These are phyloP conservation scores for Aspergillus nanangensis DNA, from an alignment of 495 filamentous ascomycete species.

Conservation along the genomic window DNA sequence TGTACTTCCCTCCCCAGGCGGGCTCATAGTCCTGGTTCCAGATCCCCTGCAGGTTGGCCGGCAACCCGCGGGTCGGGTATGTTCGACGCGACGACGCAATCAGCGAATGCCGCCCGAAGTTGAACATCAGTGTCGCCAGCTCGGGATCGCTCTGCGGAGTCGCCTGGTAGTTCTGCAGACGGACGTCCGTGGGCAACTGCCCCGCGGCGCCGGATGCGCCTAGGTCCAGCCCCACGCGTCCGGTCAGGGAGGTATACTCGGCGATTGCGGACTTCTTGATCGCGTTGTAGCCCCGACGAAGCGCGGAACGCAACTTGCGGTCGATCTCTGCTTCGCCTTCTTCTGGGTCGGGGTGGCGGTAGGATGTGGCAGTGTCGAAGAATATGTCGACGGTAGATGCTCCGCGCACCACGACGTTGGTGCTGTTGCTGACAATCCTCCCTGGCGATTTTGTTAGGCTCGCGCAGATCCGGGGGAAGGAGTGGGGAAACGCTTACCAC, in stretches of 20 bases:
- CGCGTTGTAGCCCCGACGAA: conserved; percentile 7
- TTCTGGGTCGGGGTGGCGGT: conserved; percentile 1
- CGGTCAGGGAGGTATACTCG: conserved; percentile 13
- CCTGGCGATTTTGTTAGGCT: background rate
- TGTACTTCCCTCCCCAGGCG: conserved; percentile 46
- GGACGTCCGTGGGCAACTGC: conserved; percentile 13
- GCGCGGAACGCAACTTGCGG: conserved; percentile 5
- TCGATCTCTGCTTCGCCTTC: background rate
- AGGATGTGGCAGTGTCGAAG: conserved; percentile 12
- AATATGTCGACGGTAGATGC: conserved; percentile 12
- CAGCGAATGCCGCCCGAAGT: conserved; percentile 35
- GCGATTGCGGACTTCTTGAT: conserved; percentile 7
- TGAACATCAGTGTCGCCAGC: conserved; percentile 29
- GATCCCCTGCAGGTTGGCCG: conserved; percentile 48
- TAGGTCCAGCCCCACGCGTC: conserved; percentile 14
- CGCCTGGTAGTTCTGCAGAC: conserved; percentile 9
- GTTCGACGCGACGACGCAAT: conserved; percentile 29
- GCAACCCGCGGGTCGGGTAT: conserved; percentile 20
- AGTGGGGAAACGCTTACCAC: no score
- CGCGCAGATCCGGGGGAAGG: background rate
- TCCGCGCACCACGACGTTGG: background rate
- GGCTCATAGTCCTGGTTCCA: conserved; percentile 42
- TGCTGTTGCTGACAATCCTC: background rate
- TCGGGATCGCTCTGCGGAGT: conserved; percentile 16
- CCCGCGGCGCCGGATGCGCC: conserved; percentile 9